Evolutionary conservation across 148 eudicot genomes (phyloP).

Genomic region (Euryodendron excelsum): DNA sequence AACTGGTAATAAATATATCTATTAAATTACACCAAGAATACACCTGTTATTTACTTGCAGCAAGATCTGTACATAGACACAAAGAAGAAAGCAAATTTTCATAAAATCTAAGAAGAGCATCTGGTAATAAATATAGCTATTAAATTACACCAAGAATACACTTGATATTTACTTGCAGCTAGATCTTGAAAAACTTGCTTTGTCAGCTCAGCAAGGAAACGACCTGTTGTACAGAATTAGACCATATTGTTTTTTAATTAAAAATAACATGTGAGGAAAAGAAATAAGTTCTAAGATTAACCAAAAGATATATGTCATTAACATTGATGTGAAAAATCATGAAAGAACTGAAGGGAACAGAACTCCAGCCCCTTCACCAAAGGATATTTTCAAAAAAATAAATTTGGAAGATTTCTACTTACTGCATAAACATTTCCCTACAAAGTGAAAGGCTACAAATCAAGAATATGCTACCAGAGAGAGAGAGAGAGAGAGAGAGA

Average conservation of each 20-base stretch:
- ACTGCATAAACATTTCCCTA: too few species aligned
- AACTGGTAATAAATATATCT: too few species aligned
- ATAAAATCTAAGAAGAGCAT: background rate
- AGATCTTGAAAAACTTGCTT: conserved; percentile 94
- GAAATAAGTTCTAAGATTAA: background rate
- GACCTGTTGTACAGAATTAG: conserved; percentile 49
- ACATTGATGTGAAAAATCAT: background rate
- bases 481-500: too few species aligned
- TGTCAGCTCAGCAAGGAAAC: conserved; percentile 95
- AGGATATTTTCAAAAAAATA: too few species aligned
- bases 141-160: conserved; percentile 18
- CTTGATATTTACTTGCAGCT: conserved; percentile 96
- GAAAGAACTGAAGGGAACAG: too few species aligned
- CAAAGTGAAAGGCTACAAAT: too few species aligned
- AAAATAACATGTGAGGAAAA: background rate
- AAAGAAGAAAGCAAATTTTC: background rate
- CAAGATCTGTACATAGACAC: too few species aligned
- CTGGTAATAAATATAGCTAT: background rate
- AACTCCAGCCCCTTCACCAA: too few species aligned
- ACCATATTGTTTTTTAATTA: background rate
- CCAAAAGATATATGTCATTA: background rate
- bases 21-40: too few species aligned
- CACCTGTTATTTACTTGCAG: too few species aligned
- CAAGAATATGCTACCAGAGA: too few species aligned
- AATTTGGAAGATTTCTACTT: too few species aligned